Base-by-base conservation (phyloP, 345 rosid species). In the Syzygium oleosum region DNA sequence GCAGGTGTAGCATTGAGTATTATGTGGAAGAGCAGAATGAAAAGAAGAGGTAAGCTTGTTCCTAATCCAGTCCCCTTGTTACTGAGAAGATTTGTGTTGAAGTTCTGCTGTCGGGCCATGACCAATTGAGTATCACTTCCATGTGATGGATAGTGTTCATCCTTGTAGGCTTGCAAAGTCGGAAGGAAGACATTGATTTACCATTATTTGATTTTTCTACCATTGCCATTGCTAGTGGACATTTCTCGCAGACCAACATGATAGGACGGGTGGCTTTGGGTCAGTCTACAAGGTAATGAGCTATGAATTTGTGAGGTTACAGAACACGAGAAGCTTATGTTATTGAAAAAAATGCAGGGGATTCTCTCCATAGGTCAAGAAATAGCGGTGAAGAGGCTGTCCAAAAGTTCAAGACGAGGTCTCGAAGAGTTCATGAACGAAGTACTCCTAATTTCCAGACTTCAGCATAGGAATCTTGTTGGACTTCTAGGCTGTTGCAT, bases 401-500 rank as follows among this genome's bases (percentile, higher is more conserved):
- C 93, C 16, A 87, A 68, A 85, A 83, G 73, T 38, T 93, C 94
- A 0, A 90, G 93, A 9, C 94, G 93, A 88, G 95, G 93, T 16
- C 58, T 85, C 15, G 87, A 88, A n/a, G 92, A 92, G 90, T 90
- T 92, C 52, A 90, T 85, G 85, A 92, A 85, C 87, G 91, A 94
- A 87, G 92, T 93, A 1, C 12, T 88, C 53, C 87, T 92, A 38
- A 92, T 92, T 41, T 92, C 96, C 25, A 91, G 90, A 77, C 94
- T 94, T 51, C 94, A 94, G 51, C 95, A 94, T 88, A 89, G 87
- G 85, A 94, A 94, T 87, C 95, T 93, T 59, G 93, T 92, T 11
- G 90, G 80, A 80, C 92, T 94, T 65, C 56, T 92, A 4, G 95
- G 95, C 73, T 93, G 91, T 63, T 93, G 95, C 93, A 86, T 90